A percentile compares a stretch with the other conserved stretches of the same genome.
These are phyloP conservation scores for Yueomyces sinensis DNA, from an alignment of 805 yeast species.

Conservation along the genomic window DNA sequence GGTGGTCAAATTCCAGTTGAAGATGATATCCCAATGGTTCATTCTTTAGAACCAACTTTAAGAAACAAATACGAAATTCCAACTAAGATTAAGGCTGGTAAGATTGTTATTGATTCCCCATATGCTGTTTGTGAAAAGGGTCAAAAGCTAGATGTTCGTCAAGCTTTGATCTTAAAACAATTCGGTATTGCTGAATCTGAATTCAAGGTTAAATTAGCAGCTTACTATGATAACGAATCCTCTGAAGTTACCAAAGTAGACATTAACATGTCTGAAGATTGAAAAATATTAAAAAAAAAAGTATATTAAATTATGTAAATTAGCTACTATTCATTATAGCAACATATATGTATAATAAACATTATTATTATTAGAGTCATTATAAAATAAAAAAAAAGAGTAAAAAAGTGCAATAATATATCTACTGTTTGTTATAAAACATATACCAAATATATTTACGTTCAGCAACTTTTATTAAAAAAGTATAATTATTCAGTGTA, in stretches of 20 bases:
- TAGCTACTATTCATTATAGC: too few species aligned
- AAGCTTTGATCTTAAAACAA: constrained; percentile 83
- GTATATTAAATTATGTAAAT: too few species aligned
- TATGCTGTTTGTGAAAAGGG: constrained; percentile 72
- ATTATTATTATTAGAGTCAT: too few species aligned
- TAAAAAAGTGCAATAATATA: too few species aligned
- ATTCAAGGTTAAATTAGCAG: constrained; percentile 70
- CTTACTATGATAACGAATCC: constrained; percentile 60
- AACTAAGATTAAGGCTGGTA: constrained; percentile 81
- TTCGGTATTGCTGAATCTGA: constrained; percentile 93
- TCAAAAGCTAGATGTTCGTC: constrained; percentile 72
- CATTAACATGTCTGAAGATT: constrained; percentile 22
- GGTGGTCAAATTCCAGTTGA: constrained; percentile 86
- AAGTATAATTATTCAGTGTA: too few species aligned
- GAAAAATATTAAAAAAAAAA: not conserved
- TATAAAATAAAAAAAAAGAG: too few species aligned
- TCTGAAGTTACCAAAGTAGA: constrained; percentile 21
- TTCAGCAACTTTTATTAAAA: too few species aligned
- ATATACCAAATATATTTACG: too few species aligned
- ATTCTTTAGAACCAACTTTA: constrained; percentile 85
- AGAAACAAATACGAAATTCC: constrained; percentile 86
- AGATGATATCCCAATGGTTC: constrained; percentile 95
- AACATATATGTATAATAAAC: too few species aligned
- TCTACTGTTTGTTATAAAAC: too few species aligned
- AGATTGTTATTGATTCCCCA: constrained; percentile 63